phyloP scores from a whole-genome alignment of 352 stramenopile genomes.

The Globisporangium emineosum region DNA sequence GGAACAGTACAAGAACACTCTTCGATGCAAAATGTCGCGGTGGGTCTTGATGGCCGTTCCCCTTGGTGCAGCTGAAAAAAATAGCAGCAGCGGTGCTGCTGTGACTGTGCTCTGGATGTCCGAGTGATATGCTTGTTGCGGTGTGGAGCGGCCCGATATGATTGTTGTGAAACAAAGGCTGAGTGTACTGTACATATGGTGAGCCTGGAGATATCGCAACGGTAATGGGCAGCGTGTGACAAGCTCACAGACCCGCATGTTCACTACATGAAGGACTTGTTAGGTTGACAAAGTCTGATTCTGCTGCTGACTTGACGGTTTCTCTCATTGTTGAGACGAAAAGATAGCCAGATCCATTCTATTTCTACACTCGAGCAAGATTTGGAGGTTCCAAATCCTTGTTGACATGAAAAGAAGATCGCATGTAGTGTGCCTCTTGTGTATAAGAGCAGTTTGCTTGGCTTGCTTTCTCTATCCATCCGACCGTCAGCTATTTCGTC shows the following conservation, averaged over 20 bases:
- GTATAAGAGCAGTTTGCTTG: not conserved
- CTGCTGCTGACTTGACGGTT: not conserved
- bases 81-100: not conserved
- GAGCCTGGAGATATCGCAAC: too few relatives aligned
- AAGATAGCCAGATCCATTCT: not conserved
- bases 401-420: not conserved
- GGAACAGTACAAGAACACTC: not conserved
- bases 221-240: too few relatives aligned
- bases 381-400: not conserved
- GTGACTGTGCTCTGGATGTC: not conserved
- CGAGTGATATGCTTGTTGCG: not conserved
- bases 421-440: not conserved
- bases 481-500: not conserved
- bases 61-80: not conserved
- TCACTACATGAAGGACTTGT: too few relatives aligned
- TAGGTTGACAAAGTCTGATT: not conserved
- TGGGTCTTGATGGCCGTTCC: not conserved
- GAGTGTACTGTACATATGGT: not conserved
- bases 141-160: too few relatives aligned
- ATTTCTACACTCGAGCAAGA: not conserved
- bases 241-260: too few relatives aligned
- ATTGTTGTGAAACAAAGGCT: not conserved
- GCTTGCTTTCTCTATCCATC: not conserved
- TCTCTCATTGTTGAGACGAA: not conserved
- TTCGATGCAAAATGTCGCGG: not conserved